A percentile compares a stretch with the other conserved stretches of the same genome.
Conservation (phyloP, 75 land plant genomes). For the Cryptomeria japonica region DNA sequence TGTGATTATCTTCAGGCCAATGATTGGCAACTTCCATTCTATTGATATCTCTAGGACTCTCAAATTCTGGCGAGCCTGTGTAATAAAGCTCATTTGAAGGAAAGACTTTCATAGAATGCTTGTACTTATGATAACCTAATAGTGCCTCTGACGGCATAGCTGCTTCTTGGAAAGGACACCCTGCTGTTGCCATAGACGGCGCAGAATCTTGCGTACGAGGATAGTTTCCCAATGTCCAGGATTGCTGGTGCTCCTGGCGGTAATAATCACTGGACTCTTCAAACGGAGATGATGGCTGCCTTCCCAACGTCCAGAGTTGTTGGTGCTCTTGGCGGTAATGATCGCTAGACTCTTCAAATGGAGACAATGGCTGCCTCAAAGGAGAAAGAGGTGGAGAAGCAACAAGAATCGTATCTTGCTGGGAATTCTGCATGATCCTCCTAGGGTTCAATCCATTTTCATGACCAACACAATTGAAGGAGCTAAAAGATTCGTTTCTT, state of each 20-base stretch:
- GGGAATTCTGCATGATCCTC: neutral
- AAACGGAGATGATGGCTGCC: constrained; percentile 4
- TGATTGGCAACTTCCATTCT: constrained; percentile 7
- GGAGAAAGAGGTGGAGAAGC: constrained; percentile 8
- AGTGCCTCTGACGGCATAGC: neutral
- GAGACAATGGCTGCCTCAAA: constrained; percentile 4
- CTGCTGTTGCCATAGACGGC: neutral
- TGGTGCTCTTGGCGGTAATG: neutral
- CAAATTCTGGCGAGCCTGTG: neutral
- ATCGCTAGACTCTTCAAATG: neutral
- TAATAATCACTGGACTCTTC: neutral
- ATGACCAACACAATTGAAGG: neutral
- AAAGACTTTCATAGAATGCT: constrained; percentile 3
- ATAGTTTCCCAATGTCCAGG: constrained; percentile 6
- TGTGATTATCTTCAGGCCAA: constrained; percentile 13
- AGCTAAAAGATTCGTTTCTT: neutral
- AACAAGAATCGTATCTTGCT: neutral
- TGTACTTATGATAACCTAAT: neutral
- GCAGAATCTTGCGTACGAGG: neutral
- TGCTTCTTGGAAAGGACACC: neutral
- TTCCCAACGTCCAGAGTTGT: constrained; percentile 3
- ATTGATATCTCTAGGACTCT: constrained; percentile 10
- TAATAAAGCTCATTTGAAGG: constrained; percentile 4
- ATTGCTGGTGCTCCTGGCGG: neutral
- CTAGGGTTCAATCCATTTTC: neutral